Evolutionary conservation across 108 stramenopile genomes (phyloP).

Genomic region (Bacterosira constricta): DNA sequence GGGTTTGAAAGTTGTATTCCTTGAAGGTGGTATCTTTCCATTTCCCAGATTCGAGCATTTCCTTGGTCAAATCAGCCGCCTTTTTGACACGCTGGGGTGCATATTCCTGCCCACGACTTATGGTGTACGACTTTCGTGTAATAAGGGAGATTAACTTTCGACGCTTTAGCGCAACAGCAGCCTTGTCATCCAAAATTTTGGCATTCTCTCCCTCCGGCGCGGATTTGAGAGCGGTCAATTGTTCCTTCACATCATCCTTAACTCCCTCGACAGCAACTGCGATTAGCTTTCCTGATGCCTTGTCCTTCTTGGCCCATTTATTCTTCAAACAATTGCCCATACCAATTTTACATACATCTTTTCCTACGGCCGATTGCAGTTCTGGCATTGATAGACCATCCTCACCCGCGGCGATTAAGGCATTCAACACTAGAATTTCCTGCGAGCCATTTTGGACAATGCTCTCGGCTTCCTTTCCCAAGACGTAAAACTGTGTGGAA

Average conservation of each 20-base stretch:
- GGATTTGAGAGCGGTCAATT: slow-evolving; percentile 51
- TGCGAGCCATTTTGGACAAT: slow-evolving; percentile 84
- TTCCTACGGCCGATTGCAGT: slow-evolving; percentile 74
- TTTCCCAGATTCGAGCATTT: slow-evolving; percentile 94
- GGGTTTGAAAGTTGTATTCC: slow-evolving; percentile 94
- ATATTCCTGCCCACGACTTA: slow-evolving; percentile 85
- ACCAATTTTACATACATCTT: slow-evolving; percentile 89
- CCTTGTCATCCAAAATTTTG: slow-evolving; percentile 55
- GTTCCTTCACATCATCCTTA: slow-evolving; percentile 61
- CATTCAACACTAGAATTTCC: slow-evolving; percentile 78
- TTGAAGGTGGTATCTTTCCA: slow-evolving; percentile 95
- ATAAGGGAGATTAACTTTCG: slow-evolving; percentile 75
- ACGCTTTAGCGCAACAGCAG: slow-evolving; percentile 56
- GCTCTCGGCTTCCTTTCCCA: slow-evolving; percentile 76
- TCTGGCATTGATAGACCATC: slow-evolving; percentile 50
- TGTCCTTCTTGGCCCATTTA: slow-evolving; percentile 91
- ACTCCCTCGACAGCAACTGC: slow-evolving; percentile 51
- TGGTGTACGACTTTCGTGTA: slow-evolving; percentile 87
- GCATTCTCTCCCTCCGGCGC: slow-evolving; percentile 39
- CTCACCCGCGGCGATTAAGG: slow-evolving; percentile 71
- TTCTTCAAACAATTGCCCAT: slow-evolving; percentile 95
- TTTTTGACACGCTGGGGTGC: slow-evolving; percentile 85
- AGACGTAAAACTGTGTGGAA: slow-evolving; percentile 62
- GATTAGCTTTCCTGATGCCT: slow-evolving; percentile 58
- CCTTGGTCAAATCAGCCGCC: slow-evolving; percentile 96